Conservation (phyloP, 2,329 filamentous ascomycete genomes). For the Cercospora sojina region DNA sequence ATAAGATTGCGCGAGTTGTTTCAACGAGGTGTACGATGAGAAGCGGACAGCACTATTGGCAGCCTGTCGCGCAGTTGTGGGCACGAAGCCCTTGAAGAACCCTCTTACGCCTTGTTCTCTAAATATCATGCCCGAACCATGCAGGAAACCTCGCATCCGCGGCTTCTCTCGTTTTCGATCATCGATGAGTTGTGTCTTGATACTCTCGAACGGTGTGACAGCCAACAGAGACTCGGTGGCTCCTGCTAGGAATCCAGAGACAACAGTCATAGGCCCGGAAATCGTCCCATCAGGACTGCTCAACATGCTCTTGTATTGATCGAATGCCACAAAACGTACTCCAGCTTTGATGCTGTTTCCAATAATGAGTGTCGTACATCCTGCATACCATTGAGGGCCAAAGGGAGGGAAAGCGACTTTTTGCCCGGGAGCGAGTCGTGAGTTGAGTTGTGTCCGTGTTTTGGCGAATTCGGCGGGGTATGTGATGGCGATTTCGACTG, state of each 20-base stretch:
- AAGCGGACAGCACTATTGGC: conserved; percentile 93
- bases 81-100: conserved; percentile 96
- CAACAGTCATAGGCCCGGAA: conserved; percentile 83
- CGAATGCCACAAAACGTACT: conserved; percentile 94
- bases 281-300: conserved; percentile 83
- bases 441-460: conserved; percentile 90
- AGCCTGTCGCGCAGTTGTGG: conserved; percentile 89
- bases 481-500: conserved; percentile 91
- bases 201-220: conserved; percentile 95
- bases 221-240: conserved; percentile 91
- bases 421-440: conserved; percentile 72
- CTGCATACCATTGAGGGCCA: conserved; percentile 92
- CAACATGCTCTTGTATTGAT: conserved; percentile 84
- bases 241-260: conserved; percentile 91
- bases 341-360: conserved; percentile 96
- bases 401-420: conserved; percentile 96
- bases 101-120: conserved; percentile 83
- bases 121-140: conserved; percentile 83
- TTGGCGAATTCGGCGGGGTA: conserved; percentile 97
- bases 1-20: conserved; percentile 89
- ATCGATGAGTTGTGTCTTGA: conserved; percentile 98
- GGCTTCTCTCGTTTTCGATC: conserved; percentile 85
- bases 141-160: conserved; percentile 85
- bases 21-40: conserved; percentile 87
- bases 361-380: conserved; percentile 94